Evolutionary conservation across 352 stramenopile genomes (phyloP), one percentile per base, ranked within the genome.

Genomic region (Globisporangium takayamanum): DNA sequence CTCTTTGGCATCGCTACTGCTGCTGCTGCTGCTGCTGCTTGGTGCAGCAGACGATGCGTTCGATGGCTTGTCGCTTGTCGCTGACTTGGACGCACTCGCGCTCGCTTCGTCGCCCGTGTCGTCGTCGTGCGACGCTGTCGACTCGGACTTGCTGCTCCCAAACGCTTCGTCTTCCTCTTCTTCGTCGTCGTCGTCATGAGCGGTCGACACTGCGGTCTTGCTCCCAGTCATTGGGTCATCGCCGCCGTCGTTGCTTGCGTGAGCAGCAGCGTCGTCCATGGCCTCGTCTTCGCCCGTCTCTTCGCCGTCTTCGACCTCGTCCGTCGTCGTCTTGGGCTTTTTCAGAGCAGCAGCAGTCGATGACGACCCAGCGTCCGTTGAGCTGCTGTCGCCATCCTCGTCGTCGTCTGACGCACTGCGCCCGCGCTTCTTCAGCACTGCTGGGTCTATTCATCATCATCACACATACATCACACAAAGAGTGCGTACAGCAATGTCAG

Each of bases 361-460:
- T 5, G 45, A 54, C 0, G 63, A 66, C 5, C 47, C 46, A 16
- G 42, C 37, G 25, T 55, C 64, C n/a, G 59, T 57, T 1, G 58
- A 64, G 36, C 36, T 64, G 12, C 62, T 47, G 30, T 67, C 53
- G 16, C 33, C 33, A 6, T 39, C 33, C 8, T 39, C 33, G 33
- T 63, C 67, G 28, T 76, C 71, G 8, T 76, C 66, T 6, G 70
- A 77, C 20, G 62, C 55, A 48, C 48, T 46, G 20, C 68, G 79
- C 6, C 41, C 52, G 37, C 79, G 74, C 57, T 86, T 88, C 61
- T 84, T 88, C 52, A 90, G 37, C 33, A 86, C 62, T 11, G 74
- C 74, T 16, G 37, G 46, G n/a, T 26, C 52, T 12, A 55, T 28
- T 46, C 36, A 15, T 68, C 25, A 25, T 22, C 25, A 49, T 26